Evolutionary conservation across 2,329 filamentous ascomycete species (phyloP).

Genomic region (Lachnellula occidentalis): DNA sequence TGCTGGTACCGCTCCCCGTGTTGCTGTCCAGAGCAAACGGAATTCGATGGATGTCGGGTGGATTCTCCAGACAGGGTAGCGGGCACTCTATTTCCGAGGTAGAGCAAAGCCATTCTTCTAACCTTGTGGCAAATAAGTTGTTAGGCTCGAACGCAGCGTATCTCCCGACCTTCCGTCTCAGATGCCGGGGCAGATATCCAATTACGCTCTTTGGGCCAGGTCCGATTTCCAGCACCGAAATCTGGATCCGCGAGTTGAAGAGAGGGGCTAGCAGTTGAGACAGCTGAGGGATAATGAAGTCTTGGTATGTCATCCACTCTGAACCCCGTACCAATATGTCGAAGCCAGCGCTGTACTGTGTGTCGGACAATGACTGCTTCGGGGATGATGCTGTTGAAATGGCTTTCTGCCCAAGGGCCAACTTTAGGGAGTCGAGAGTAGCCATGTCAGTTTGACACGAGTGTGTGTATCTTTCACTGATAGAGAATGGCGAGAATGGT

Average conservation of each 20-base stretch:
- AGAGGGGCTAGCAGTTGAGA: slow-evolving; percentile 29
- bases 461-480: slow-evolving; percentile 4
- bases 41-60: slow-evolving; percentile 34
- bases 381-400: slow-evolving; percentile 3
- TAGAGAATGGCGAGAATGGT: slow-evolving; percentile 5
- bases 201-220: slow-evolving; percentile 53
- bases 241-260: slow-evolving; percentile 33
- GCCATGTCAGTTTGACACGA: slow-evolving; percentile 12
- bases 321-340: slow-evolving; percentile 15
- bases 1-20: slow-evolving; percentile 16
- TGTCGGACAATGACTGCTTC: slow-evolving; percentile 16
- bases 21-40: slow-evolving; percentile 36
- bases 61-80: slow-evolving; percentile 38
- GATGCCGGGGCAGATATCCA: slow-evolving; percentile 38
- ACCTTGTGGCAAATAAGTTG: slow-evolving; percentile 34
- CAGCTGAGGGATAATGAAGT: slow-evolving; percentile 24
- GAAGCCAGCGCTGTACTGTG: slow-evolving; percentile 18
- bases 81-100: slow-evolving; percentile 27
- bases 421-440: slow-evolving; percentile 15
- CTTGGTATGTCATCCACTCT: slow-evolving; percentile 20
- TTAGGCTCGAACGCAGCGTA: slow-evolving; percentile 45
- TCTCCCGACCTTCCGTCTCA: slow-evolving; percentile 40
- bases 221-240: slow-evolving; percentile 56
- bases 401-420: slow-evolving; percentile 13
- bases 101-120: slow-evolving; percentile 40